Evolutionary conservation across 352 stramenopile genomes (phyloP).

Genomic region (Elongisporangium prolatum): DNA sequence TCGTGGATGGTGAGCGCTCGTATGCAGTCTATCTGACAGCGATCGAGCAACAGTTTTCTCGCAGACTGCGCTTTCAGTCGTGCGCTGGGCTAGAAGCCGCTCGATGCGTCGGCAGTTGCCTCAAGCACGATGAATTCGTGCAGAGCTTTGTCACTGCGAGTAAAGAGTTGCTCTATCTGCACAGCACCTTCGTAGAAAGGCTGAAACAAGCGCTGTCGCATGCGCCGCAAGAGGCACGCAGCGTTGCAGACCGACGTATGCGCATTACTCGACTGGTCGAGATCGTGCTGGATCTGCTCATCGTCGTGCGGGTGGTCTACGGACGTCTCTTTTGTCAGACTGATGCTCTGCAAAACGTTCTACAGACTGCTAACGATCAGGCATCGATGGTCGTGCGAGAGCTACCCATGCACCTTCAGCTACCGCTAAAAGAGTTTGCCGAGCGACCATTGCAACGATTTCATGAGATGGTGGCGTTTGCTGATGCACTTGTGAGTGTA

Average conservation of each 20-base stretch:
- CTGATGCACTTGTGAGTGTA: slow-evolving; percentile 21
- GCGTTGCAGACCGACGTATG: slow-evolving; percentile 9
- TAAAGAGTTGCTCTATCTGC: slow-evolving; percentile 15
- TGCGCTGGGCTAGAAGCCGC: slow-evolving; percentile 8
- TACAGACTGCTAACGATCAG: slow-evolving; percentile 10
- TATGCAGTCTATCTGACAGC: slow-evolving; percentile 20
- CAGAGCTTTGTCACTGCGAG: not conserved
- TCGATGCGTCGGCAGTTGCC: slow-evolving; percentile 12
- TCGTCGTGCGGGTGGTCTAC: slow-evolving; percentile 18
- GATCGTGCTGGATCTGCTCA: slow-evolving; percentile 21
- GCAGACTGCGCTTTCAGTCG: slow-evolving; percentile 17
- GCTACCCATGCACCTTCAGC: slow-evolving; percentile 15
- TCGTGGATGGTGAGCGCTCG: slow-evolving; percentile 23
- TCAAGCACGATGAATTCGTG: not conserved
- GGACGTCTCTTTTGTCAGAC: slow-evolving; percentile 15
- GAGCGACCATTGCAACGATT: slow-evolving; percentile 22
- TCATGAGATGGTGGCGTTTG: slow-evolving; percentile 25
- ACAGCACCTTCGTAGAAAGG: slow-evolving; percentile 26
- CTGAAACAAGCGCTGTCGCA: slow-evolving; percentile 10
- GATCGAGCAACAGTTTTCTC: slow-evolving; percentile 12
- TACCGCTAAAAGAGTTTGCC: slow-evolving; percentile 16
- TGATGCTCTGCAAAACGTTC: slow-evolving; percentile 8
- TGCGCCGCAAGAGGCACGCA: slow-evolving; percentile 2
- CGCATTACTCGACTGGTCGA: slow-evolving; percentile 14
- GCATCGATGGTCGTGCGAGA: slow-evolving; percentile 12